These are phyloP conservation scores for Globisporangium middletonii DNA, from an alignment of 352 stramenopile genomes.

Conservation along the genomic window DNA sequence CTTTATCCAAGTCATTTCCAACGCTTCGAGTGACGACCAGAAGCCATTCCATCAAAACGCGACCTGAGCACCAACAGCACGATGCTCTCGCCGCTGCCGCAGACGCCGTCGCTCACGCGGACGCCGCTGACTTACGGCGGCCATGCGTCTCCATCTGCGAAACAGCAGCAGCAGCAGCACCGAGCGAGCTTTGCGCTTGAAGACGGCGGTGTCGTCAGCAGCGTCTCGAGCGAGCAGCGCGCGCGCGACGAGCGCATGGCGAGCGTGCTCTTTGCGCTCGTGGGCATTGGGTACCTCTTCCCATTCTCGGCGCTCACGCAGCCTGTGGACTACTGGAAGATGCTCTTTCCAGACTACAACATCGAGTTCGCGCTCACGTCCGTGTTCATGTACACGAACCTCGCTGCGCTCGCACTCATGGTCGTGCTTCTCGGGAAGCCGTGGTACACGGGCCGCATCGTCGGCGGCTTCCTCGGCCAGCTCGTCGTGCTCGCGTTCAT, in stretches of 20 bases:
- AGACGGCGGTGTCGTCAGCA: neutral
- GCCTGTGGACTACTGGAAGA: slow-evolving; percentile 86
- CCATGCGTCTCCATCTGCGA: neutral
- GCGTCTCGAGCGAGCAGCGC: slow-evolving; percentile 18
- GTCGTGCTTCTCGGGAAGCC: slow-evolving; percentile 54
- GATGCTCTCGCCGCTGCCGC: slow-evolving; percentile 62
- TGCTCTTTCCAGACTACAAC: slow-evolving; percentile 83
- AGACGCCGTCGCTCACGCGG: slow-evolving; percentile 31
- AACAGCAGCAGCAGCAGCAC: neutral
- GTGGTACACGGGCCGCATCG: slow-evolving; percentile 67
- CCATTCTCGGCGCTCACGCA: slow-evolving; percentile 86
- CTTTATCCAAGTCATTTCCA: no score
- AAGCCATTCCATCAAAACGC: neutral
- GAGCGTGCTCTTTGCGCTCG: slow-evolving; percentile 62
- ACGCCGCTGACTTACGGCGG: slow-evolving; percentile 29
- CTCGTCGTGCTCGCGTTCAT: slow-evolving; percentile 67
- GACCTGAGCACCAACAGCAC: neutral
- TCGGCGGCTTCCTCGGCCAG: slow-evolving; percentile 75
- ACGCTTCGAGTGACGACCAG: no score
- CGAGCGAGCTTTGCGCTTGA: slow-evolving; percentile 10
- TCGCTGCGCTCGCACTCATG: slow-evolving; percentile 56
- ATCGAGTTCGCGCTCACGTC: slow-evolving; percentile 84
- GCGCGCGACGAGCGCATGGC: slow-evolving; percentile 41
- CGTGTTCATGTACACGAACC: slow-evolving; percentile 83
- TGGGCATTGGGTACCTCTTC: slow-evolving; percentile 81